phyloP scores from a whole-genome alignment of 2,329 filamentous ascomycete genomes.

The Alternaria hordeiaustralica region DNA sequence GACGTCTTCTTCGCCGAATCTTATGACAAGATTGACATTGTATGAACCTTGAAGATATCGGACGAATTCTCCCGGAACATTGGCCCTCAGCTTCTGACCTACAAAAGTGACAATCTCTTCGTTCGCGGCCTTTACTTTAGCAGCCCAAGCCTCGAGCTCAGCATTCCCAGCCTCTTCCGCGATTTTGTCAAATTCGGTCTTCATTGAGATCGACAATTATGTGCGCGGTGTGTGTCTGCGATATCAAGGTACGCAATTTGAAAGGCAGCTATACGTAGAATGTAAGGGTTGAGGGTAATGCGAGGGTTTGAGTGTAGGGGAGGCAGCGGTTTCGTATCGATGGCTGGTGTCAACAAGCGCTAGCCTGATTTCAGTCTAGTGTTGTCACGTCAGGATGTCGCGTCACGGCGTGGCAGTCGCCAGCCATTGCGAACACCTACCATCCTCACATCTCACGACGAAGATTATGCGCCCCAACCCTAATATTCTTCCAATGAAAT shows the following conservation, averaged over 20 bases:
- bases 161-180: not conserved
- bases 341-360: not conserved
- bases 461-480: not conserved
- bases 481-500: accelerated
- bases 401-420: not conserved
- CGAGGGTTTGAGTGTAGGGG: not conserved
- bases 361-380: not conserved
- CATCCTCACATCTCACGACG: not conserved
- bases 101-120: not conserved
- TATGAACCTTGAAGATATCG: not conserved
- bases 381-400: not conserved
- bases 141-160: not conserved
- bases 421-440: not conserved
- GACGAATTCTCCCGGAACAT: not conserved
- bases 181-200: not conserved
- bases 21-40: not conserved
- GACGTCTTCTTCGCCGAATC: not conserved
- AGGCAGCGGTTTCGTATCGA: not conserved
- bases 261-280: not conserved
- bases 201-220: not conserved
- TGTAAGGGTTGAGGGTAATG: not conserved
- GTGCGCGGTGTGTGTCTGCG: not conserved
- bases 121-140: not conserved
- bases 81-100: not conserved
- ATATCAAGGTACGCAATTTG: not conserved